phyloP scores from a whole-genome alignment of 768 basidiomycete genomes.

The Lactarius vividus region DNA sequence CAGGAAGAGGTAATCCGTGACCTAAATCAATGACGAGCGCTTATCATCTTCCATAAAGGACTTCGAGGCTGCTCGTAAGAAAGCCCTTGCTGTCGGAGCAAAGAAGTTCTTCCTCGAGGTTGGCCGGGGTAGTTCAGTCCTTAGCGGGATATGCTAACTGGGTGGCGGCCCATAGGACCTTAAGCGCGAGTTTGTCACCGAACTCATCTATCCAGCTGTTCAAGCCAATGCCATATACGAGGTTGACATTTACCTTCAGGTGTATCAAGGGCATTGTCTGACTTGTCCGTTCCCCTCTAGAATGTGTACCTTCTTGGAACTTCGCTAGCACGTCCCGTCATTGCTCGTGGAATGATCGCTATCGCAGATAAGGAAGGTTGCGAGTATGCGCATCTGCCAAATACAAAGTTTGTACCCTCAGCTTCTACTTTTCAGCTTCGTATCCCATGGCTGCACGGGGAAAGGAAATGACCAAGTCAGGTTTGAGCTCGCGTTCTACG shows the following conservation, averaged over 20 bases:
- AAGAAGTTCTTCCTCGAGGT: slow-evolving; percentile 94
- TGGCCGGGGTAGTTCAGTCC: neutral
- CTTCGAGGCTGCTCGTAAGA: slow-evolving; percentile 86
- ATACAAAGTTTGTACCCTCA: neutral
- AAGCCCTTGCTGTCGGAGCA: slow-evolving; percentile 90
- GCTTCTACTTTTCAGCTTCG: slow-evolving; percentile 55
- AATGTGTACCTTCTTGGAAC: slow-evolving; percentile 97
- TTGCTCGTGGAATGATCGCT: slow-evolving; percentile 98
- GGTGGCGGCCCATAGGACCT: slow-evolving; percentile 60
- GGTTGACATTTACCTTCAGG: slow-evolving; percentile 40
- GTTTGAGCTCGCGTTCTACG: slow-evolving; percentile 98
- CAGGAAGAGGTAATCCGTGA: slow-evolving; percentile 71
- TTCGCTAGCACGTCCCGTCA: slow-evolving; percentile 96
- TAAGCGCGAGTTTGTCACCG: slow-evolving; percentile 90
- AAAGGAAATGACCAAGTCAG: slow-evolving; percentile 99
- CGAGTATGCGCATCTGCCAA: slow-evolving; percentile 62
- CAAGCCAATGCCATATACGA: slow-evolving; percentile 99
- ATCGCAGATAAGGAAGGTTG: slow-evolving; percentile 88
- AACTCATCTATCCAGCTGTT: slow-evolving; percentile 96
- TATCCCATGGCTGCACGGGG: slow-evolving; percentile 98
- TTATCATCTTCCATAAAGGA: slow-evolving; percentile 50
- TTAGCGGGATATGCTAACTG: neutral
- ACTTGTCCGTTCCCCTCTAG: slow-evolving; percentile 37
- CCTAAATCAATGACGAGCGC: slow-evolving; percentile 16
- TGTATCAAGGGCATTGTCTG: neutral